Base-by-base conservation (phyloP, 2,329 filamentous ascomycete genomes). In the Pyricularia sp. region DNA sequence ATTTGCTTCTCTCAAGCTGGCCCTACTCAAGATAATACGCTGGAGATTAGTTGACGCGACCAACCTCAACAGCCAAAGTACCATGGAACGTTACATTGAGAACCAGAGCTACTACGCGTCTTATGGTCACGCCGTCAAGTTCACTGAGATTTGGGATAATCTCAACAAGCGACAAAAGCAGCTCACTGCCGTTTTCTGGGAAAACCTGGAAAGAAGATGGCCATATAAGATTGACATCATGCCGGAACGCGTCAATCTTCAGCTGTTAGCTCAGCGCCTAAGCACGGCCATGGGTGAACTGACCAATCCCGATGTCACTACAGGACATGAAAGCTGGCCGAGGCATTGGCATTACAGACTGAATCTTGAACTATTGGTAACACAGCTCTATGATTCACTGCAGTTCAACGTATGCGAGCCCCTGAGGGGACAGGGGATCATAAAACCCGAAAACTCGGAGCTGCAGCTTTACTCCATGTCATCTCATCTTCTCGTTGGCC, bases 401-500 rank as follows among this genome's bases (percentile, higher is more conserved):
- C 59, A 28, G 26, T 30, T 28, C 26, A 63, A 63, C 4, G 59
- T 63, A 9, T 63, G 59, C 25, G 25, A 28, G n/a, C 59, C 59
- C 25, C 23, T 66, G 36, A 26, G 20, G 23, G 36, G 33, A 2
- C 20, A 55, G 33, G 10, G 12, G 4, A 4, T 11, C 31, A 23
- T 26, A 30, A 65, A 14, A 6, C 25, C 31, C 64, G 64, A 65
- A 14, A 42, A 23, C 30, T 65, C 17, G 17, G 65, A 66, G 25
- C 31, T 50, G 11, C 65, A 59, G 42, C 25, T 58, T 23, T n/a
- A 59, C 65, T 6, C 10, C 1, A 59, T 67, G 3, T 81, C 79
- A 0, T 76, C 78, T 2, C 82, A 86, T 71, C 71, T 86, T 28
- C 75, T 89, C 0, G 80, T 88, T 0, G 82, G 80, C 5, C 80